Conservation (phyloP, 2,329 filamentous ascomycete species). For the Sarocladiaceae sp. region DNA sequence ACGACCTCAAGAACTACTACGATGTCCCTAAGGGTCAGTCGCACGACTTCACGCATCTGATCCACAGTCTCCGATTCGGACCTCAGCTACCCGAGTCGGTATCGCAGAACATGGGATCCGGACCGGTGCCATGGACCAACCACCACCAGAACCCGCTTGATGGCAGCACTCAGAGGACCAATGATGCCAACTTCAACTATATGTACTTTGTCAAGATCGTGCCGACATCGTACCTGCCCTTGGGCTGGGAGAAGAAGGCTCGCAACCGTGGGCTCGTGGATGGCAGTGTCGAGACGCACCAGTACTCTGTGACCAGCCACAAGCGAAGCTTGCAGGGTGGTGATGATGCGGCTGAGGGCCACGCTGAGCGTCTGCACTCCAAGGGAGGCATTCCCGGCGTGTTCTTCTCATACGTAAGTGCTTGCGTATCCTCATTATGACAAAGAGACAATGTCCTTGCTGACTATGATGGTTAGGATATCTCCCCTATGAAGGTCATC, state of each 20-base stretch:
- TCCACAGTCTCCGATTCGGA: constrained; percentile 88
- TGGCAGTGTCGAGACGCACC: constrained; percentile 92
- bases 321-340: constrained; percentile 82
- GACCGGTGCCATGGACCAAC: constrained; percentile 65
- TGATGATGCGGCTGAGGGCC: constrained; percentile 77
- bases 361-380: constrained; percentile 86
- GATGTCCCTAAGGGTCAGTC: constrained; percentile 59
- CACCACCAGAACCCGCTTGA: constrained; percentile 93
- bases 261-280: constrained; percentile 53
- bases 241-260: constrained; percentile 71
- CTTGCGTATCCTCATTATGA: too few species aligned
- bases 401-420: constrained; percentile 90
- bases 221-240: constrained; percentile 85
- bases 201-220: constrained; percentile 99
- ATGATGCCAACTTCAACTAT: constrained; percentile 84
- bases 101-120: constrained; percentile 48
- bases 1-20: constrained; percentile 95
- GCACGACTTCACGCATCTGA: constrained; percentile 83
- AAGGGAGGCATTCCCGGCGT: constrained; percentile 91
- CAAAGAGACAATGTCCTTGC: not conserved
- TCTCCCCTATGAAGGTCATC: constrained; percentile 99
- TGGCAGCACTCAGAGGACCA: constrained; percentile 65
- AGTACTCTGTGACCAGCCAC: constrained; percentile 97
- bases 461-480: constrained; percentile 77
- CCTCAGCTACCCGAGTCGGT: constrained; percentile 77